phyloP scores from a whole-genome alignment of 2,329 filamentous ascomycete genomes.

The Pyricularia sp. region DNA sequence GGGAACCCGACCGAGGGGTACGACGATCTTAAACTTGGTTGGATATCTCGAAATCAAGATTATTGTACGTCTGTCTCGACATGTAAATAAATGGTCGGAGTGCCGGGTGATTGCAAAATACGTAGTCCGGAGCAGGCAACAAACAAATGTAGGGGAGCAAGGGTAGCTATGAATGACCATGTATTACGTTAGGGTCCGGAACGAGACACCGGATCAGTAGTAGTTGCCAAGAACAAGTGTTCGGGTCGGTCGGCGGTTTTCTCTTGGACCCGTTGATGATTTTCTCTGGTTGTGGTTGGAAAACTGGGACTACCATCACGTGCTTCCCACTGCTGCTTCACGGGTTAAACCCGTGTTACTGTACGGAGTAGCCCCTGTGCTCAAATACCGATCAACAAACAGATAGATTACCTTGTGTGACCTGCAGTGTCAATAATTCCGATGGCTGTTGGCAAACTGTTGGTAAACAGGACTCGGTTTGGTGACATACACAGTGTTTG shows the following conservation, averaged over 20 bases:
- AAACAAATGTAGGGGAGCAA: too few relatives aligned
- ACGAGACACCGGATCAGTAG: background rate
- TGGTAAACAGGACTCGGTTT: too few relatives aligned
- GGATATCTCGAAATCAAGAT: too few relatives aligned
- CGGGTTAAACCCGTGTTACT: background rate
- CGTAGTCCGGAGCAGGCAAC: too few relatives aligned
- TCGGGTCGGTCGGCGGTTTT: background rate
- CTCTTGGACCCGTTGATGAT: background rate
- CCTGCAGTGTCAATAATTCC: background rate
- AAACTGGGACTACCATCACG: background rate
- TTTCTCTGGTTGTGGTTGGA: background rate
- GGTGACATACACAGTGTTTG: too few relatives aligned
- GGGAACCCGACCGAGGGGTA: background rate
- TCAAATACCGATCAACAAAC: background rate
- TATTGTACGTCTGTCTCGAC: too few relatives aligned
- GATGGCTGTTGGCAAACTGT: background rate
- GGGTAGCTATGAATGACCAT: too few relatives aligned
- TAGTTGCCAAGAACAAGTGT: background rate
- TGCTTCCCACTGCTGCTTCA: background rate
- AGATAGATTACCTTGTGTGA: background rate
- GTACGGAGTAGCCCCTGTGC: background rate
- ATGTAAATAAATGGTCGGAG: too few relatives aligned
- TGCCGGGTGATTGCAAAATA: background rate
- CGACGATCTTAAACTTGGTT: too few relatives aligned
- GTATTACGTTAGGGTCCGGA: too few relatives aligned